Evolutionary conservation across 768 basidiomycete genomes (phyloP), one percentile per base, ranked within the genome.

Genomic region (Panaeolus cyanescens): DNA sequence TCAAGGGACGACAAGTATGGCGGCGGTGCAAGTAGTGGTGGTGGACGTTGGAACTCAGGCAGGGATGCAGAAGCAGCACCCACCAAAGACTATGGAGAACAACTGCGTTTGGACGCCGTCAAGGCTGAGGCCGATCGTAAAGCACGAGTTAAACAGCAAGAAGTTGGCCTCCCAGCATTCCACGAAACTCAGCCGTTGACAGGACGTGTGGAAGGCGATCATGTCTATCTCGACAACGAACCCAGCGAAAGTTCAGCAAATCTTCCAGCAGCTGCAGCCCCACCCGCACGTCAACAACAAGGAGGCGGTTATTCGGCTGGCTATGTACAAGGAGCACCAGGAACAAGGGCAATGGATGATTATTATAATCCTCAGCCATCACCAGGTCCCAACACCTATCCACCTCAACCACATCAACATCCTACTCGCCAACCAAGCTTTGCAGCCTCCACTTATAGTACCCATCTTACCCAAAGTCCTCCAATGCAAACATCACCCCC

Each of bases 51-150:
- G 40, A 22, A 20, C 15, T 15, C n/a, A 13, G 74, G 72, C 25
- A 72, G 78, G 42, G 74, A 72, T 22, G 54, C 65, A 15, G 76
- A 71, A 9, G 50, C 50, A 31, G 75, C 32, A 63, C 73, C 34
- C 22, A 74, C 75, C 15, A 72, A 72, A 56, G 64, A 66, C 30
- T 83, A 86, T 65, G 77, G 80, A 2, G 90, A 93, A 1, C 85
- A 85, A 70, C 75, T 92, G 81, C 89, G 91, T 30, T 75, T 95
- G 60, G 91, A 93, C 64, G 92, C 92, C 15, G 86, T 95, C 66
- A 93, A 92, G 69, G 92, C 93, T 8, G 93, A 94, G 70, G 88
- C 85, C 5, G 92, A 95, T 66, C 84, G 93, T 63, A 94, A 93
- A 71, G 89, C 89, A 12, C 81, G 81, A 32, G 87, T 87, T 64